A percentile compares a stretch with the other conserved stretches of the same genome.
Conservation (phyloP, 208 protist species). For the Vickermania spadyakhi region DNA sequence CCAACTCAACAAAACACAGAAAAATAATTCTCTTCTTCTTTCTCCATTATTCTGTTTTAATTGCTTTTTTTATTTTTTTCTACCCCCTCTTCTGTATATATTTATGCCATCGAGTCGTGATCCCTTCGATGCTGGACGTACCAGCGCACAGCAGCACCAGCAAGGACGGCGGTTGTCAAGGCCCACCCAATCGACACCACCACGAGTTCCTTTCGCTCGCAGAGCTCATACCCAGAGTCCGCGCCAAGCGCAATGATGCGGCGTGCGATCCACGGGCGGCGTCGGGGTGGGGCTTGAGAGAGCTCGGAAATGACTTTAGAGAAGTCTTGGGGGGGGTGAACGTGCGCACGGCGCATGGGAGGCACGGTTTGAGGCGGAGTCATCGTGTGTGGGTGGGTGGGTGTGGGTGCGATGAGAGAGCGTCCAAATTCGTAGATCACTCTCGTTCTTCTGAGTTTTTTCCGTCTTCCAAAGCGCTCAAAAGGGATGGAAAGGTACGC, state of each 20-base stretch:
- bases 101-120: no score
- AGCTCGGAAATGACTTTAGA: conserved; percentile 71
- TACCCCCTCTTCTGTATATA: no score
- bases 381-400: no score
- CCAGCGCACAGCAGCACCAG: not conserved
- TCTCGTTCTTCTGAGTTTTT: no score
- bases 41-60: not conserved
- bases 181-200: conserved; percentile 1
- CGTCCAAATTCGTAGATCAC: no score
- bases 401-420: no score
- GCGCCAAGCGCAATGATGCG: conserved; percentile 25
- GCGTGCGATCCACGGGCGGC: conserved; percentile 16
- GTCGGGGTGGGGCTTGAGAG: conserved; percentile 16
- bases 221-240: conserved; percentile 36
- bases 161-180: not conserved
- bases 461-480: no score
- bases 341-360: conserved; percentile 10
- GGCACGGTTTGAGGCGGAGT: not conserved
- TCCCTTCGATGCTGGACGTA: no score
- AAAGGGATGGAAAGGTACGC: no score
- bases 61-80: not conserved
- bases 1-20: no score
- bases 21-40: no score
- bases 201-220: conserved; percentile 34
- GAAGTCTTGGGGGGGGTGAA: conserved; percentile 53